These are phyloP conservation scores for Fagopyrum esculentum DNA, from an alignment of 148 eudicot species.

Conservation along the genomic window DNA sequence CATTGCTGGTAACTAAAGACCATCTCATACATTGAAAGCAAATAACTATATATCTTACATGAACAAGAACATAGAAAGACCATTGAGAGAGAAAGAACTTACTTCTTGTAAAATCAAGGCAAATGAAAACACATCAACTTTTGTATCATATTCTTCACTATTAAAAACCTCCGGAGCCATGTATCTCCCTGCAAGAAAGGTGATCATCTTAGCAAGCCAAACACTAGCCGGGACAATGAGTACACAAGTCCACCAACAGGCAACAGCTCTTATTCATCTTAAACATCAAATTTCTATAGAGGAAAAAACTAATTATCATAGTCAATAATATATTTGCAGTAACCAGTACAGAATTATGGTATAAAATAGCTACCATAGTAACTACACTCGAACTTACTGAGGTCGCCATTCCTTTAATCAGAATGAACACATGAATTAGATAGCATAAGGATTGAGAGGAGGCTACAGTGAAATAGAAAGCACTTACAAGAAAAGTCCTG, in stretches of 20 bases:
- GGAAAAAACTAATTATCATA: background rate
- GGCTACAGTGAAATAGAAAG: background rate
- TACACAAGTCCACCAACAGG: background rate
- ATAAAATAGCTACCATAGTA: background rate
- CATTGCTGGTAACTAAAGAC: background rate
- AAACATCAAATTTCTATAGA: background rate
- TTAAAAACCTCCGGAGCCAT: conserved; percentile 82
- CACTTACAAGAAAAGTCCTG: conserved; percentile 36
- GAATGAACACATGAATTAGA: background rate
- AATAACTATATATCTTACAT: background rate
- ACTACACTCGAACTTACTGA: background rate
- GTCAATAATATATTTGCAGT: background rate
- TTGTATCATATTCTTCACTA: conserved; percentile 78
- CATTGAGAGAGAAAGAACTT: conserved; percentile 13
- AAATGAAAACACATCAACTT: conserved; percentile 93
- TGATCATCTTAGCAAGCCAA: background rate
- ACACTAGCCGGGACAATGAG: background rate
- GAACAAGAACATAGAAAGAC: background rate
- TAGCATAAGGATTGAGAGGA: background rate
- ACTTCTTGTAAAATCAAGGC: conserved; percentile 92
- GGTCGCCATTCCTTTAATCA: background rate
- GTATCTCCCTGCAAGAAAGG: conserved; percentile 58
- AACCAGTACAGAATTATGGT: background rate
- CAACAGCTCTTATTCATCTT: background rate
- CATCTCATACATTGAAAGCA: background rate